Conservation (phyloP, 176 grass and related monocot species). For the Juncus effusus region DNA sequence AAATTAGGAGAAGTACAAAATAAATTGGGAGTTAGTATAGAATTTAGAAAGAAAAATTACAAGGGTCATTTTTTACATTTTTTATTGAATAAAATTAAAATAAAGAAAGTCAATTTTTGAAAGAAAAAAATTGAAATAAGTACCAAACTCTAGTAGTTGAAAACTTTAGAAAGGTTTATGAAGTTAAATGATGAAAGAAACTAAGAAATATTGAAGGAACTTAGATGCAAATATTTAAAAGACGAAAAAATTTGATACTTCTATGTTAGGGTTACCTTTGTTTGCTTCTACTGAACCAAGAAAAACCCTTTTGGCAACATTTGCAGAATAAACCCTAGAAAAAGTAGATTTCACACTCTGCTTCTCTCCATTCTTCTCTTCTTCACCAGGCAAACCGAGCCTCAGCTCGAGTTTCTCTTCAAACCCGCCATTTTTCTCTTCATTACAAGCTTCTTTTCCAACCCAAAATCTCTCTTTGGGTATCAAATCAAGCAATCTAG, state of each 20-base stretch:
- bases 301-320: conserved; percentile 16
- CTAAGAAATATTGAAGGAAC: neutral
- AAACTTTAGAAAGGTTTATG: no score
- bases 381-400: conserved; percentile 27
- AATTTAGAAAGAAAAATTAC: no score
- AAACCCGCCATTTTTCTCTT: conserved; percentile 14
- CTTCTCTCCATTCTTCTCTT: conserved; percentile 8
- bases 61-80: no score
- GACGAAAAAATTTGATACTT: neutral
- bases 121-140: no score
- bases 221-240: neutral
- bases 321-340: conserved; percentile 13
- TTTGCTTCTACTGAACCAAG: conserved; percentile 13
- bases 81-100: no score
- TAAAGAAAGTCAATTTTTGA: no score
- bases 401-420: conserved; percentile 31
- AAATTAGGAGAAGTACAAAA: conserved; percentile 13
- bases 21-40: neutral
- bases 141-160: no score
- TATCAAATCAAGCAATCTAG: conserved; percentile 25
- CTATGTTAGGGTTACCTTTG: conserved; percentile 11
- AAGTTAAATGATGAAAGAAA: no score
- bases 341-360: conserved; percentile 6
- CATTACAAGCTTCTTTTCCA: conserved; percentile 8
- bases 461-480: conserved; percentile 25